Evolutionary conservation across 2,329 filamentous ascomycete species (phyloP).

Genomic region (Cladophialophora psammophila): DNA sequence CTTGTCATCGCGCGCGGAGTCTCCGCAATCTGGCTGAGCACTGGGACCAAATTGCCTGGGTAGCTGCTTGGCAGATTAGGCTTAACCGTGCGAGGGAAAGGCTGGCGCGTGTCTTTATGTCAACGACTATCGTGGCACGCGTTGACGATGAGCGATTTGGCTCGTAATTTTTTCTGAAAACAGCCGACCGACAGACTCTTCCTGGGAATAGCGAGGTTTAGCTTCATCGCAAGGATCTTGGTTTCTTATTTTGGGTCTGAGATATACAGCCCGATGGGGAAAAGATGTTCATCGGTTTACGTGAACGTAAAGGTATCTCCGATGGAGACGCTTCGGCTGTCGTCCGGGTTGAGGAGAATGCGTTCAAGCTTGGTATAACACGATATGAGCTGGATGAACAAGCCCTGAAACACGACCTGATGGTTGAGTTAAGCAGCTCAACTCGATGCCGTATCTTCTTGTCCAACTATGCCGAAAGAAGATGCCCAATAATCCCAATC

Average conservation of each 20-base stretch:
- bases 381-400: background rate
- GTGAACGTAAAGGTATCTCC: background rate
- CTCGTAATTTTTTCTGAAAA: background rate
- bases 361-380: background rate
- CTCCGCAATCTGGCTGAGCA: constrained; percentile 5
- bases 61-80: background rate
- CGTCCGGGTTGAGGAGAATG: background rate
- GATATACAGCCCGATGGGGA: background rate
- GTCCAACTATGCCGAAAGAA: background rate
- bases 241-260: background rate
- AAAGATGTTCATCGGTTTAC: background rate
- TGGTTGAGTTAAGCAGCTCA: background rate
- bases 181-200: background rate
- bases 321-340: background rate
- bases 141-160: background rate
- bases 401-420: background rate
- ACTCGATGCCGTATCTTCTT: background rate
- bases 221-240: background rate
- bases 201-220: background rate
- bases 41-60: background rate
- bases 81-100: background rate
- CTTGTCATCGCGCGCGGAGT: background rate
- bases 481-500: background rate
- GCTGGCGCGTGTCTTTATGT: background rate
- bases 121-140: background rate